Conservation (phyloP, 352 stramenopile genomes). For the Phytophthora cryptogea region DNA sequence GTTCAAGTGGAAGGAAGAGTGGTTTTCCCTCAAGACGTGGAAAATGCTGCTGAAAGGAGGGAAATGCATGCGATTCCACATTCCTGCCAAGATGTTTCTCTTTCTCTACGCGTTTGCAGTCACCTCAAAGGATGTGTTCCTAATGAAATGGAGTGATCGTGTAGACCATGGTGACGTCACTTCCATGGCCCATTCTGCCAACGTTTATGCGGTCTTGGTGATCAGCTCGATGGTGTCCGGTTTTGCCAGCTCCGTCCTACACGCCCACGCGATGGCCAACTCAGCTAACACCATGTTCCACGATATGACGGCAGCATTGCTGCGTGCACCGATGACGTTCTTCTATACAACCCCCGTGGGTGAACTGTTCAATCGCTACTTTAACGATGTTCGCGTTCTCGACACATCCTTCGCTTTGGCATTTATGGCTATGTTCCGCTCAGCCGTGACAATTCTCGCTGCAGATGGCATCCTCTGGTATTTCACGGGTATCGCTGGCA, state of each 20-base stretch:
- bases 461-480: constrained; percentile 43
- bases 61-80: constrained; percentile 28
- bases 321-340: constrained; percentile 49
- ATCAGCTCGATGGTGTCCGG: constrained; percentile 41
- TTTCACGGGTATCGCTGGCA: constrained; percentile 36
- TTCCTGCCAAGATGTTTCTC: constrained; percentile 36
- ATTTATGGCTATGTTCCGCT: constrained; percentile 42
- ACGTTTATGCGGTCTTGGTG: constrained; percentile 41
- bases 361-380: constrained; percentile 51
- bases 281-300: constrained; percentile 44
- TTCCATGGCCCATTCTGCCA: constrained; percentile 33
- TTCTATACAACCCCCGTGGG: constrained; percentile 54
- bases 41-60: constrained; percentile 28
- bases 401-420: constrained; percentile 34
- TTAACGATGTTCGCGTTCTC: constrained; percentile 38
- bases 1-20: constrained; percentile 36
- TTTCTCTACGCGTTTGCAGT: constrained; percentile 35
- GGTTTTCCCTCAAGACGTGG: constrained; percentile 35
- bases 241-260: constrained; percentile 40
- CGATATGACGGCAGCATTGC: constrained; percentile 47
- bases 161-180: constrained; percentile 30
- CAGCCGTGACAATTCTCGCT: constrained; percentile 32
- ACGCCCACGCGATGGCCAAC: constrained; percentile 37
- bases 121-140: constrained; percentile 40
- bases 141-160: constrained; percentile 46